Evolutionary conservation across 768 basidiomycete species (phyloP).

Genomic region (Agrocybe pediades): DNA sequence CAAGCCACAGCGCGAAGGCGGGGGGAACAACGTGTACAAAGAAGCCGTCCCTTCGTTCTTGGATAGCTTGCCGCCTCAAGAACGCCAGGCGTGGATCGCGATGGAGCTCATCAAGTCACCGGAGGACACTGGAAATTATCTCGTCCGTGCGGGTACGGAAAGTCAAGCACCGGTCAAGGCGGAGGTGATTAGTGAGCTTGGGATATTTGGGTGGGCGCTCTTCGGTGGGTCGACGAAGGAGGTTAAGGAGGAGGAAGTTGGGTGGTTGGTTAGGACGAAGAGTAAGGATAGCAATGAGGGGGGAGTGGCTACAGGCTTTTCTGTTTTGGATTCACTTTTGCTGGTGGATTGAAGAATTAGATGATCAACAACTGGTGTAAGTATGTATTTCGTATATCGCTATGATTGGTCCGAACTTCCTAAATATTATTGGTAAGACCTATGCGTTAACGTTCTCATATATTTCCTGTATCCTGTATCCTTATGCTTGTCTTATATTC

Average conservation of each 20-base stretch:
- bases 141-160: slow-evolving; percentile 69
- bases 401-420: too few relatives aligned
- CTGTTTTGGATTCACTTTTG: slow-evolving; percentile 71
- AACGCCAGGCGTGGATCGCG: slow-evolving; percentile 89
- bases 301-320: slow-evolving; percentile 83
- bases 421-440: too few relatives aligned
- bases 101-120: slow-evolving; percentile 93
- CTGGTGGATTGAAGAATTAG: slow-evolving; percentile 43
- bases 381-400: too few relatives aligned
- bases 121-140: slow-evolving; percentile 61
- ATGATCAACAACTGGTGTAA: too few relatives aligned
- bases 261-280: slow-evolving; percentile 89
- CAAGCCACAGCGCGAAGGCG: slow-evolving; percentile 98
- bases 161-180: slow-evolving; percentile 46
- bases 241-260: slow-evolving; percentile 65
- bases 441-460: too few relatives aligned
- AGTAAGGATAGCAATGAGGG: slow-evolving; percentile 91
- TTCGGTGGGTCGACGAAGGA: slow-evolving; percentile 53
- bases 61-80: slow-evolving; percentile 54
- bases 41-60: slow-evolving; percentile 79
- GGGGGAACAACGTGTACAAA: slow-evolving; percentile 95
- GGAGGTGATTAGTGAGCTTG: slow-evolving; percentile 87
- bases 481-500: too few relatives aligned
- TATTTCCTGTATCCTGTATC: too few relatives aligned
- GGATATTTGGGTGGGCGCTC: slow-evolving; percentile 88